Evolutionary conservation across 2,329 filamentous ascomycete genomes (phyloP), one percentile per base, ranked within the genome.

Genomic region (Magnaporthiopsis poae): DNA sequence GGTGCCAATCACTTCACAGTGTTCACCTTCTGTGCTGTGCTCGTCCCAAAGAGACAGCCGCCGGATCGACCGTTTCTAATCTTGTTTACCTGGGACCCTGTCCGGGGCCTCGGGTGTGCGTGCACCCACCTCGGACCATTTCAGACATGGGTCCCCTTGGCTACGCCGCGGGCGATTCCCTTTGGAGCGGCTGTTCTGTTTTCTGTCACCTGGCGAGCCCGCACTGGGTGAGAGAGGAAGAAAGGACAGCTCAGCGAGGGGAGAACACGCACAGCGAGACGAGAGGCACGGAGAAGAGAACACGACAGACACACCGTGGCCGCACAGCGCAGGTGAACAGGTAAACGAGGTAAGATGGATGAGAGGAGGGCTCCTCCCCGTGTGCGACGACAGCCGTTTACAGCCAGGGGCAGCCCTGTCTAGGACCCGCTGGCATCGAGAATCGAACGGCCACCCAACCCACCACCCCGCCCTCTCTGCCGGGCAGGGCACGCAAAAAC

Each of bases 31-130:
- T 31, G 31, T 31, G 31, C 61, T 62, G 61, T 31, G 31, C 61
- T 62, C 31, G 11, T 36, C 35, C 35, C 35, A 52, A 52, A 21
- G 15, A 5, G 18, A 52, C 39, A 52, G 39, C 5, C 59, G 59
- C 18, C n/a, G 25, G 36, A 59, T 64, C 62, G 59, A 64, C 62
- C 62, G 62, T 64, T 64, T 64, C 62, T 56, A 64, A 64, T 64
- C 39, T 56, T 64, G 62, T 59, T 64, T 52, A 31, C 62, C 62
- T 64, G 31, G 46, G 29, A 18, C 62, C 62, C 46, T 64, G 62
- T 52, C n/a, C n/a, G 13, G 61, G 61, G 33, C 61, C 61, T 35
- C n/a, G 61, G 61, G 61, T 63, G 61, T 52, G 39, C 39, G 39
- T 52, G 39, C 33, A 27, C 15, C 27, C 33, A 13, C 39, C 61